Evolutionary conservation across 352 stramenopile species (phyloP).

Genomic region (Halophytophthora batemanensis): DNA sequence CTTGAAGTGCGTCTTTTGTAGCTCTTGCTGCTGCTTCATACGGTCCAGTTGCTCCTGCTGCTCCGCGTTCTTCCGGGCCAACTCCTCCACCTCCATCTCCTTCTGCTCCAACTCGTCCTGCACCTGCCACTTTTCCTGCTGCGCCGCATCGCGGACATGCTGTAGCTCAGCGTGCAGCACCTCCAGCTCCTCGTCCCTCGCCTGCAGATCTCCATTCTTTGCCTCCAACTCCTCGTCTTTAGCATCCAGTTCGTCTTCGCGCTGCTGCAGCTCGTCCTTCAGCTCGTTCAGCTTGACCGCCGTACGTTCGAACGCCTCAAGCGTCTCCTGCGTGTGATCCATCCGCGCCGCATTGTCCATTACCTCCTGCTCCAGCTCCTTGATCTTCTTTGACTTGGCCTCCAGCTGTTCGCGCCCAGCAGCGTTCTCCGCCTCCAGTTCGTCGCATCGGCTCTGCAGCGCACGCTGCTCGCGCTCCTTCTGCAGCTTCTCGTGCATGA

Average conservation of each 20-base stretch:
- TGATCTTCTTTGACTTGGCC: conserved; percentile 27
- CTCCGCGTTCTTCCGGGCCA: conserved; percentile 26
- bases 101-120: conserved; percentile 20
- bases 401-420: conserved; percentile 18
- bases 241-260: conserved; percentile 27
- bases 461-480: conserved; percentile 45
- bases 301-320: conserved; percentile 43
- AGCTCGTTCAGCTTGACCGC: conserved; percentile 43
- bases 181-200: not conserved
- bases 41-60: conserved; percentile 28
- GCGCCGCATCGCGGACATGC: conserved; percentile 2
- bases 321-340: conserved; percentile 30
- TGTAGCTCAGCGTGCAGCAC: not conserved
- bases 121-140: conserved; percentile 21
- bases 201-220: conserved; percentile 1
- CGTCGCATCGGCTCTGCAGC: conserved; percentile 29
- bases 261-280: conserved; percentile 33
- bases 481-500: conserved; percentile 51
- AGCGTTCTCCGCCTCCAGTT: conserved; percentile 23
- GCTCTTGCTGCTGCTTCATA: conserved; percentile 11
- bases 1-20: conserved; percentile 9
- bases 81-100: conserved; percentile 23
- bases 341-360: conserved; percentile 42
- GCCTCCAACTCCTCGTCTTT: conserved; percentile 26
- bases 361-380: conserved; percentile 32